These are phyloP conservation scores for Rhynchosporium agropyri DNA, from an alignment of 2,329 filamentous ascomycete genomes.

Conservation along the genomic window DNA sequence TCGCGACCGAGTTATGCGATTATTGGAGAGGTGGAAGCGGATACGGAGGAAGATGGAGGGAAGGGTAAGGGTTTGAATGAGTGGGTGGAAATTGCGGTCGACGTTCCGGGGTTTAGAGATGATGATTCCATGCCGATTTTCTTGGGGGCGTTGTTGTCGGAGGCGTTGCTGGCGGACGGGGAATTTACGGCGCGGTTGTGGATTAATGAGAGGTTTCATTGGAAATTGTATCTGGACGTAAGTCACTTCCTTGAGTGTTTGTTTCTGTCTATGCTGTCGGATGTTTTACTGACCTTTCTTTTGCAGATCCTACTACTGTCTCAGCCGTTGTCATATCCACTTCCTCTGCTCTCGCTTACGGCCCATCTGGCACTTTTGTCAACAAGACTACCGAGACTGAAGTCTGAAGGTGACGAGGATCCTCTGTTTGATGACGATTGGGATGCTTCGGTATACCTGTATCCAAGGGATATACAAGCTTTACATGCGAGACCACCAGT, in stretches of 20 bases:
- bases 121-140: constrained; percentile 91
- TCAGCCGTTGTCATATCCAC: constrained; percentile 88
- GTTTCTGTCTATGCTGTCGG: neutral
- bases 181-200: constrained; percentile 71
- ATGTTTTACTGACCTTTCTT: neutral
- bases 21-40: constrained; percentile 46
- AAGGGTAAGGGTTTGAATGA: constrained; percentile 55
- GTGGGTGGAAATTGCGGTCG: constrained; percentile 90
- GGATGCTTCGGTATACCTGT: constrained; percentile 79
- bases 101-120: constrained; percentile 88
- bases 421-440: constrained; percentile 98
- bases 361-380: constrained; percentile 91
- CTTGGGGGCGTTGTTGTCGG: constrained; percentile 82
- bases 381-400: constrained; percentile 79
- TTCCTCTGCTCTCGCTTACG: constrained; percentile 89
- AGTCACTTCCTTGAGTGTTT: constrained; percentile 43
- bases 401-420: constrained; percentile 91
- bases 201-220: constrained; percentile 93
- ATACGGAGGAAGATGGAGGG: constrained; percentile 34
- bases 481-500: constrained; percentile 69
- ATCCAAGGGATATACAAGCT: constrained; percentile 45
- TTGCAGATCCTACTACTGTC: constrained; percentile 85
- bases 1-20: constrained; percentile 47
- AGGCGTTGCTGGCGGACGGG: constrained; percentile 78
- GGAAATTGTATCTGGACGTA: constrained; percentile 94